Evolutionary conservation across 306 rosid species (phyloP), one percentile per base, ranked within the genome.

Genomic region (Gynostemma pentaphyllum): DNA sequence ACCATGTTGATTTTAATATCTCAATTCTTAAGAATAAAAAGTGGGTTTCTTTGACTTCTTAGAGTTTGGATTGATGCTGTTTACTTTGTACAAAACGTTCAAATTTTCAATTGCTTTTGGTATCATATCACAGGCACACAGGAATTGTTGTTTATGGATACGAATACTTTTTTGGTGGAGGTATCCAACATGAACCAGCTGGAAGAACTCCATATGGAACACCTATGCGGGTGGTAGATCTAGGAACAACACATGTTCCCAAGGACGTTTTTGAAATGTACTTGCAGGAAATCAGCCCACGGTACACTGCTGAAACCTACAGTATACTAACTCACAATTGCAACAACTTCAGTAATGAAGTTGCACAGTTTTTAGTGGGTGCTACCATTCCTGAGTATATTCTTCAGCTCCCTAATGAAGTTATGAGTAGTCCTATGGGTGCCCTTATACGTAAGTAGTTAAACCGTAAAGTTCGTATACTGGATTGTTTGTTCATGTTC

Each of bases 131-230:
- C 75, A 92, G 99, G 99, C 99, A 92, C 64, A 92, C 99, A 0
- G 99, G 99, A 75, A 46, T 92, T 4, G 95, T 81, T 32, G 97
- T 94, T 61, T 94, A 86, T 75, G 95, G 90, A 21, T 78, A 78
- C 4, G 99, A 88, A 80, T 94, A 94, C 37, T 94, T 70, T 78
- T 94, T 88, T 80, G 99, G 99, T 37, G 99, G 95, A 22, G 97
- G 99, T 61, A 83, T 94, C 40, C 99, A 94, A 32, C 90, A 81
- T 29, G 71, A 65, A 62, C 69, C 80, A 10, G 86, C 90, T 34
- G 97, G 95, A 73, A 68, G 77, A 23, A 84, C 97, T 30, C 95
- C 81, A 0, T 94, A 94, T 72, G 99, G 97, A 62, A 83, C 85
- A 1, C 99, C 99, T 5, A 64, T 92, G 41, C 74, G 75, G 53